phyloP scores from a whole-genome alignment of 441 rosid genomes.

The Lepidium campestre region DNA sequence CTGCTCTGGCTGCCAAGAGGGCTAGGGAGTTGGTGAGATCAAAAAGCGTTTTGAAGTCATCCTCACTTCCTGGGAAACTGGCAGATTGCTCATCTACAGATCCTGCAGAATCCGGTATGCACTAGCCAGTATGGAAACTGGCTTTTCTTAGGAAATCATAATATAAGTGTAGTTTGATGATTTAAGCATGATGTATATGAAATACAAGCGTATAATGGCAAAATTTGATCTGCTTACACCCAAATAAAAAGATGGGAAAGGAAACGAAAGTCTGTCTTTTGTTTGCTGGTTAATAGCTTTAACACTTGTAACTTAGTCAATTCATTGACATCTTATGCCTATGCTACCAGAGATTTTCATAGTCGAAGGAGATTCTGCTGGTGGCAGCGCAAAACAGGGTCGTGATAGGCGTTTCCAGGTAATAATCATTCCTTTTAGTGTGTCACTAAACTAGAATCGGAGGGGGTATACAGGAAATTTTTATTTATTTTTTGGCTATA shows the following conservation, averaged over 20 bases:
- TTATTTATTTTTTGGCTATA: not conserved
- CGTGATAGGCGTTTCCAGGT: constrained; percentile 99
- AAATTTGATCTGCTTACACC: not conserved
- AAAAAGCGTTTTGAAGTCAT: constrained; percentile 77
- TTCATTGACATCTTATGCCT: not conserved
- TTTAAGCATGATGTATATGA: not conserved
- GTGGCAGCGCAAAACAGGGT: constrained; percentile 99
- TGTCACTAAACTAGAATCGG: not conserved
- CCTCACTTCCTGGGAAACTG: constrained; percentile 91
- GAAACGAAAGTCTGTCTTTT: not conserved
- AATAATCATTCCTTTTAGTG: not conserved
- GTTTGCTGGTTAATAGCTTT: not conserved
- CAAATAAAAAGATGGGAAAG: not conserved
- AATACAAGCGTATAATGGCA: not conserved
- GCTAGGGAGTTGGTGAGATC: constrained; percentile 92
- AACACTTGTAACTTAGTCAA: not conserved
- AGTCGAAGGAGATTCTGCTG: constrained; percentile 99
- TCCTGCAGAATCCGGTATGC: constrained; percentile 80
- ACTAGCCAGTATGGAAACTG: not conserved
- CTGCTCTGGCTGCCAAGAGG: constrained; percentile 92
- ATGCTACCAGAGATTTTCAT: constrained; percentile 79
- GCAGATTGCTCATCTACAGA: constrained; percentile 87
- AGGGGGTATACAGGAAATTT: not conserved
- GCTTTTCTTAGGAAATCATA: not conserved
- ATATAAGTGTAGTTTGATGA: not conserved